These are phyloP conservation scores for Rhodotorula sp. DNA, from an alignment of 1,284 basidiomycete species.

Conservation along the genomic window DNA sequence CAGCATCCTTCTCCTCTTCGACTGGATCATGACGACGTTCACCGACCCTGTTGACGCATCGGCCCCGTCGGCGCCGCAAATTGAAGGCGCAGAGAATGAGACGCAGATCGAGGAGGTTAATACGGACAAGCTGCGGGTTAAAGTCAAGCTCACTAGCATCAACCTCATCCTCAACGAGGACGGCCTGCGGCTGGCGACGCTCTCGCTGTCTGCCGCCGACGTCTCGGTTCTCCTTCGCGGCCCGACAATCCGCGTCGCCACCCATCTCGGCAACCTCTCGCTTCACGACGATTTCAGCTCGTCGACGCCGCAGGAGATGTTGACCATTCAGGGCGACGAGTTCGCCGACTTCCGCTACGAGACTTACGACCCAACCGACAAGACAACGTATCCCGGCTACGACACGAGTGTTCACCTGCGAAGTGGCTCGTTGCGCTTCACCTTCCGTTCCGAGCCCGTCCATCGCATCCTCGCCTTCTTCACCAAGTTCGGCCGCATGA, in stretches of 20 bases:
- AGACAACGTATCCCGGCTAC: conserved; percentile 69
- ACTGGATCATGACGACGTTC: conserved; percentile 98
- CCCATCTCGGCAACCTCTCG: conserved; percentile 79
- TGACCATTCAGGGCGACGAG: conserved; percentile 94
- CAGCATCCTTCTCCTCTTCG: conserved; percentile 86
- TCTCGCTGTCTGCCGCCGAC: conserved; percentile 88
- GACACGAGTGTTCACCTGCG: conserved; percentile 82
- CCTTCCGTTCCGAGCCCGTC: conserved; percentile 83
- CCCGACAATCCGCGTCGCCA: conserved; percentile 74
- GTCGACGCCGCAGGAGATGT: conserved; percentile 65
- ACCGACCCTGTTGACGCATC: conserved; percentile 57
- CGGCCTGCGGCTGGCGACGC: conserved; percentile 69
- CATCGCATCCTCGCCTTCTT: conserved; percentile 82
- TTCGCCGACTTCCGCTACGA: conserved; percentile 94
- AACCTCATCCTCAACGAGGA: conserved; percentile 83
- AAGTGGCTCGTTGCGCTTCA: conserved; percentile 87
- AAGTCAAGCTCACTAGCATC: conserved; percentile 82
- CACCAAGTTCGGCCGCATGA: conserved; percentile 82
- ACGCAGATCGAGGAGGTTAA: background rate
- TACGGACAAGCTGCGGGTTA: conserved; percentile 70
- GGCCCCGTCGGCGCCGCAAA: conserved; percentile 15
- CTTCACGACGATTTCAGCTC: conserved; percentile 71
- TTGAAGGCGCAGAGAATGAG: background rate
- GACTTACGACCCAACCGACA: conserved; percentile 70
- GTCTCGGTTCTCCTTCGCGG: conserved; percentile 74